These are phyloP conservation scores for Mortierella sp. DNA, from an alignment of 371 early-diverging fungal species.

Conservation along the genomic window DNA sequence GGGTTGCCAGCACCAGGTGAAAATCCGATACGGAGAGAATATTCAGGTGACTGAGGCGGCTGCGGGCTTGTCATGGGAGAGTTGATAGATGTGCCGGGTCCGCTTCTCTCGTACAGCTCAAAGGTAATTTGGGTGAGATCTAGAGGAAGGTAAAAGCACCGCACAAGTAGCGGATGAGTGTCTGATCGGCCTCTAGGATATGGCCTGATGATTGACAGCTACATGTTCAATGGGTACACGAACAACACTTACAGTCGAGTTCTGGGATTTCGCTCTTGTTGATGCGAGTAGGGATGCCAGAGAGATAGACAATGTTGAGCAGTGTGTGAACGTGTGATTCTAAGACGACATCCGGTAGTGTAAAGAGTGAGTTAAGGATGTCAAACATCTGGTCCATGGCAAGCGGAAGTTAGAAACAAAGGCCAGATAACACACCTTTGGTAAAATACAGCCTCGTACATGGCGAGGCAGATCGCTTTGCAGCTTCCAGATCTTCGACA, in stretches of 20 bases:
- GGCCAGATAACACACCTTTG: slow-evolving; percentile 65
- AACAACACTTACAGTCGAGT: slow-evolving; percentile 81
- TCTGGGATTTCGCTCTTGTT: slow-evolving; percentile 80
- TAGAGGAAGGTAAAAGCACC: slow-evolving; percentile 32
- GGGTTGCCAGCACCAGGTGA: slow-evolving; percentile 92
- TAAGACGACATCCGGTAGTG: slow-evolving; percentile 16
- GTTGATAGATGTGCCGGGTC: slow-evolving; percentile 46
- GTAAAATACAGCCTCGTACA: slow-evolving; percentile 94
- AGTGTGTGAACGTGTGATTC: slow-evolving; percentile 93
- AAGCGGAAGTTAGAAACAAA: not conserved
- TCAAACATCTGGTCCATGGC: not conserved
- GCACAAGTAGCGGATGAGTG: not conserved
- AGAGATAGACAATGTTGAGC: slow-evolving; percentile 88
- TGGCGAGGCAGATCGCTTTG: slow-evolving; percentile 65
- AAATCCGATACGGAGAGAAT: slow-evolving; percentile 91
- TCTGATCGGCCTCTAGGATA: no score
- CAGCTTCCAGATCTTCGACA: slow-evolving; percentile 77
- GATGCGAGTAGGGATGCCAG: slow-evolving; percentile 83
- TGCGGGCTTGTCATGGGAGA: slow-evolving; percentile 37
- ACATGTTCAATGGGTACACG: not conserved
- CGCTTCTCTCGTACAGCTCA: slow-evolving; percentile 93
- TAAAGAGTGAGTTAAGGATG: not conserved
- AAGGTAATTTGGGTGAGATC: slow-evolving; percentile 96
- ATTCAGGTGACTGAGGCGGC: slow-evolving; percentile 67
- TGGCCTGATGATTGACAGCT: not conserved